phyloP scores from a whole-genome alignment of 768 basidiomycete genomes.

The Vishniacozyma victoriae region DNA sequence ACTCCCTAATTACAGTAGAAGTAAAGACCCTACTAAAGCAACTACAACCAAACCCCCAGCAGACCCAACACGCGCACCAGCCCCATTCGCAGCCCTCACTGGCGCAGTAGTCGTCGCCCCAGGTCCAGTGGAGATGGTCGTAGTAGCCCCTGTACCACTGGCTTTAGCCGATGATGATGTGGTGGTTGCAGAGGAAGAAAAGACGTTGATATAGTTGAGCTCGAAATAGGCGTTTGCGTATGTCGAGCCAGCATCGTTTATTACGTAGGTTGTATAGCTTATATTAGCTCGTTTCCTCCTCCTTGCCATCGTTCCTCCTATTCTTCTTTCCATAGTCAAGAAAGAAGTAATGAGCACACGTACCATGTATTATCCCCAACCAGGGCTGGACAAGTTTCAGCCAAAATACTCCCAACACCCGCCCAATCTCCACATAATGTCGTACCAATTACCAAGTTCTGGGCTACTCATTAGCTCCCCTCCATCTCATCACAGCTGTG shows the following conservation, averaged over 20 bases:
- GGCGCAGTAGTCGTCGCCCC: too few relatives aligned
- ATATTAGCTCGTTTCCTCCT: not conserved
- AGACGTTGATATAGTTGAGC: conserved; percentile 60
- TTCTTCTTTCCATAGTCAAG: not conserved
- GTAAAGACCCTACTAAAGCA: too few relatives aligned
- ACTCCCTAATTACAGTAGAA: too few relatives aligned
- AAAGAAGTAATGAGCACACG: not conserved
- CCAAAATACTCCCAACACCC: conserved; percentile 54
- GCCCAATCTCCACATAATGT: conserved; percentile 59
- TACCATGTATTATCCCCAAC: conserved; percentile 52
- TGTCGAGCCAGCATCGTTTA: conserved; percentile 37
- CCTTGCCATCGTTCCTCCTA: not conserved
- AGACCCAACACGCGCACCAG: too few relatives aligned
- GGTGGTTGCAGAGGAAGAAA: conserved; percentile 7
- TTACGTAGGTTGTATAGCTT: conserved; percentile 64
- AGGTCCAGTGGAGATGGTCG: not conserved
- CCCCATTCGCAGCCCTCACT: too few relatives aligned
- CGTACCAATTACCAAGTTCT: conserved; percentile 53
- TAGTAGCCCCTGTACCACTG: not conserved
- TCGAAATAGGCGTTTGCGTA: conserved; percentile 54
- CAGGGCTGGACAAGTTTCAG: conserved; percentile 42
- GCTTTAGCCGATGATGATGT: not conserved
- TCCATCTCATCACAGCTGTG: not conserved
- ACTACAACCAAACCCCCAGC: too few relatives aligned
- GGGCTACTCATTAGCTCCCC: not conserved